Conservation (phyloP, 768 basidiomycete genomes). For the Serpula lacrymans region DNA sequence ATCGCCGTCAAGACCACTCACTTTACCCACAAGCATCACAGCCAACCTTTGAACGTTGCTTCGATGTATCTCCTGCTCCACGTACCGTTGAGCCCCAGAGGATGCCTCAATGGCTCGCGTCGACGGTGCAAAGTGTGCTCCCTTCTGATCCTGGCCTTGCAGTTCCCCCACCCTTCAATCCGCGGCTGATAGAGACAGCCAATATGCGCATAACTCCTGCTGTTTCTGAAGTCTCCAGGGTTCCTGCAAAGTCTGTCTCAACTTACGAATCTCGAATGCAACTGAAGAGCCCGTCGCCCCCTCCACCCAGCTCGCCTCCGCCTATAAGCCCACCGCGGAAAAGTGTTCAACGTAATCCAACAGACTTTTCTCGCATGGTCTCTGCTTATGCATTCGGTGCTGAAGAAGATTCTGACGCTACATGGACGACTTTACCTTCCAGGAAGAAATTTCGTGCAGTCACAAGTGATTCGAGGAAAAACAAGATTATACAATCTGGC, state of each 20-base stretch:
- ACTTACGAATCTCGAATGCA: not conserved
- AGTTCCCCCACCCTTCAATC: not conserved
- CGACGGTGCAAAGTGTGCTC: constrained; percentile 3
- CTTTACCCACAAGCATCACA: not conserved
- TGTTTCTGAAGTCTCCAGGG: not conserved
- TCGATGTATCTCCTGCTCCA: not conserved
- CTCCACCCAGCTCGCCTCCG: constrained; percentile 4
- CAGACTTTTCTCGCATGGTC: not conserved
- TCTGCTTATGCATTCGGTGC: constrained; percentile 18
- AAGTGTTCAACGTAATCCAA: not conserved
- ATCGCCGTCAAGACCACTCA: not conserved
- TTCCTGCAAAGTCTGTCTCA: no score
- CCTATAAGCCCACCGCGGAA: constrained; percentile 1
- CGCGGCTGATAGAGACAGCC: not conserved
- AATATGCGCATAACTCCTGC: not conserved
- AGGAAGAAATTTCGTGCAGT: constrained; percentile 2
- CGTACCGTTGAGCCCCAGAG: not conserved
- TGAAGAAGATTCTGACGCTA: constrained; percentile 16
- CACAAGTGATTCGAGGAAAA: not conserved
- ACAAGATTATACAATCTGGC: constrained; percentile 14
- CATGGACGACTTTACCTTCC: constrained; percentile 6
- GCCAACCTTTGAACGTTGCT: not conserved
- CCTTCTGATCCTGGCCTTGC: not conserved
- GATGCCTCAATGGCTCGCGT: constrained; percentile 7
- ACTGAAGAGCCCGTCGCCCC: constrained; percentile 4